Conservation (phyloP, 2,329 filamentous ascomycete genomes). For the Neocucurbitaria cava region DNA sequence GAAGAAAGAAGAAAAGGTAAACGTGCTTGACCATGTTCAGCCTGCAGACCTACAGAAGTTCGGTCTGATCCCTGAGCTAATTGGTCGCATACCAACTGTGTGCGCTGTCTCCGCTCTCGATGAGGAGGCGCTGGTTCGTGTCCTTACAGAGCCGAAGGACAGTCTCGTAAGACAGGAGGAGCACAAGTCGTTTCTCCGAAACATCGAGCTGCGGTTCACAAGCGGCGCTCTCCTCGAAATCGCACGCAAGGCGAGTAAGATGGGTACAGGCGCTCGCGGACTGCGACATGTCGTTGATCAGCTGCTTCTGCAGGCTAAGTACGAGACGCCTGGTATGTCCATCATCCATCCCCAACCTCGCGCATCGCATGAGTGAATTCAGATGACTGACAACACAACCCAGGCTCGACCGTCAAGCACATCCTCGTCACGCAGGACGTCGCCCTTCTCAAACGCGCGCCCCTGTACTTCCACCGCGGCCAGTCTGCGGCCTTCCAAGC, state of each 20-base stretch:
- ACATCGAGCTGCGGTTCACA: constrained; percentile 81
- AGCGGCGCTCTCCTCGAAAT: constrained; percentile 80
- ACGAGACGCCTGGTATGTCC: constrained; percentile 53
- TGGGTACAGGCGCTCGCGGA: constrained; percentile 72
- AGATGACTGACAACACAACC: constrained; percentile 9
- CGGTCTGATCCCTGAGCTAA: constrained; percentile 92
- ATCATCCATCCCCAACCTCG: background rate
- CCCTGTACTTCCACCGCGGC: constrained; percentile 54
- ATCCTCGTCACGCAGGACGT: constrained; percentile 56
- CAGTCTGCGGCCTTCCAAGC: constrained; percentile 50
- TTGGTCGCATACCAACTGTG: constrained; percentile 91
- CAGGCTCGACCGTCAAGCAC: constrained; percentile 53
- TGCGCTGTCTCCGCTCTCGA: constrained; percentile 82
- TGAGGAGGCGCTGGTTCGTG: constrained; percentile 74
- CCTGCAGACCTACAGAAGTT: constrained; percentile 81
- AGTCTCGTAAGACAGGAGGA: constrained; percentile 88
- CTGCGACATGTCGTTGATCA: constrained; percentile 58
- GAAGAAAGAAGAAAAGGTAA: constrained; percentile 50
- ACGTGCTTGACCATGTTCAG: constrained; percentile 73
- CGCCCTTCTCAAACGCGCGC: constrained; percentile 50
- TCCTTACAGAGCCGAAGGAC: constrained; percentile 91
- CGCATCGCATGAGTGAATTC: background rate
- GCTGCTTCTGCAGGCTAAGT: constrained; percentile 55
- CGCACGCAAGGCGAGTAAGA: constrained; percentile 71
- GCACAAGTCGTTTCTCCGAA: constrained; percentile 82